These are phyloP conservation scores for Golubevia pallescens DNA, from an alignment of 1,284 basidiomycete species.

Conservation along the genomic window DNA sequence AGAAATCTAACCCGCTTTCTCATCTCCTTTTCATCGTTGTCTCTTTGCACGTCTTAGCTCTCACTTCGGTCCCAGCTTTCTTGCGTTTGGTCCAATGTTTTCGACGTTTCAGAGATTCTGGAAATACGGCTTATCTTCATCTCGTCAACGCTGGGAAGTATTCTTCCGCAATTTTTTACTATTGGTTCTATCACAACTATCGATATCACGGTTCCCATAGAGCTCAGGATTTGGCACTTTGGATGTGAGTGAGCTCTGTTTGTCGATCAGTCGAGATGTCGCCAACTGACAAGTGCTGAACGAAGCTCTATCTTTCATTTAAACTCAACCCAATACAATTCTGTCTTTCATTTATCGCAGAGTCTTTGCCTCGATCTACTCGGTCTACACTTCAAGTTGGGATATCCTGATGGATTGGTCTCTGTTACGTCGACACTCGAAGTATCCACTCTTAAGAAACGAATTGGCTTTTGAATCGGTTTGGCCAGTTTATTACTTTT, in stretches of 20 bases:
- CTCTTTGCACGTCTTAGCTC: conserved; percentile 72
- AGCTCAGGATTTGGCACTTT: conserved; percentile 20
- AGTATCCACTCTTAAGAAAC: conserved; percentile 74
- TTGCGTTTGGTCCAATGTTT: conserved; percentile 83
- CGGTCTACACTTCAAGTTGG: conserved; percentile 79
- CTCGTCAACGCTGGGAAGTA: conserved; percentile 76
- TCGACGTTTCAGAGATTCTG: conserved; percentile 81
- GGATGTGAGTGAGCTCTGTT: conserved; percentile 12
- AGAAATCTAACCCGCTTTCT: too few relatives aligned
- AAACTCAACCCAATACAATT: conserved; percentile 59
- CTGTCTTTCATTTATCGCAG: conserved; percentile 72
- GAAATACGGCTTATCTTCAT: conserved; percentile 72
- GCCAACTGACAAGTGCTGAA: neutral
- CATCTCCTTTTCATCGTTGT: conserved; percentile 63
- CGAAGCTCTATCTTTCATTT: conserved; percentile 2
- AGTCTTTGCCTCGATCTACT: conserved; percentile 72
- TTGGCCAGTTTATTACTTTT: conserved; percentile 67
- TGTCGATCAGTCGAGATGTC: conserved; percentile 9
- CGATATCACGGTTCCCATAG: conserved; percentile 38
- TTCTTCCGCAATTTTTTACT: conserved; percentile 40
- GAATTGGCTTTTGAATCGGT: conserved; percentile 68
- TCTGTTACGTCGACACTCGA: conserved; percentile 71
- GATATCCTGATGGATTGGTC: conserved; percentile 71
- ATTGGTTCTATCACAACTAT: conserved; percentile 57
- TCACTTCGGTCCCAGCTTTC: conserved; percentile 73